Base-by-base conservation (phyloP, 306 rosid species). In the Inga leiocalycina region DNA sequence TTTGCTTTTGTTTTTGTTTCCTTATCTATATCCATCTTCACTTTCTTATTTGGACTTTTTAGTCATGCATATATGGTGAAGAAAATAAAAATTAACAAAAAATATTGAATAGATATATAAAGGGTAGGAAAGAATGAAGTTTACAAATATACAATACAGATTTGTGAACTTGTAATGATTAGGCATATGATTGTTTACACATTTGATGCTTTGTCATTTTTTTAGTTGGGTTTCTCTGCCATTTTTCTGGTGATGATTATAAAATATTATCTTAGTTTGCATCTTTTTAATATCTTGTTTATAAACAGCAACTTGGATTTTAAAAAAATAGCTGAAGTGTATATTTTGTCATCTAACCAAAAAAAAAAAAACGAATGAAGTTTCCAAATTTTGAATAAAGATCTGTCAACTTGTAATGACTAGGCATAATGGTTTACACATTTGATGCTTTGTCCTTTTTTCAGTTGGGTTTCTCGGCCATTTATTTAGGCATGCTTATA, bases 1-100 rank as follows among this genome's bases (percentile, higher is more conserved):
- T 87, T 64, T 84, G 79, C 79, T 79, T 62, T 75, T 72, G 68
- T 39, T 46, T 43, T 71, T 72, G 68, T 41, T 39, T 45, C 44
- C 68, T 46, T 78, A 51, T 27, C 2, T 67, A 62, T 54, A 74
- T 74, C 67, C 74, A 71, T 81, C 78, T 52, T 85, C 68, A 12
- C 69, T 10, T 6, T 71, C 3, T 54, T 71, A 74, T 67, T 73
- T 64, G 61, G 51, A 62, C 68, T 52, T 59, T 61, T 71, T 45
- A 30, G 41, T 64, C 19, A 13, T 13, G 43, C 43, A 15, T 30
- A 13, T 13, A 30, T 27, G 8, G 17, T 59, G 32, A 59, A n/a
- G 32, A 59, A 8, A 59, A 2, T 56, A 2, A 56, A 6, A 20
- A 56, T 56, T 52, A 17, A 52, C 6, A 10, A 35, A 69, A 69